phyloP scores from a whole-genome alignment of 2,329 filamentous ascomycete species.

The Botryotinia calthae region DNA sequence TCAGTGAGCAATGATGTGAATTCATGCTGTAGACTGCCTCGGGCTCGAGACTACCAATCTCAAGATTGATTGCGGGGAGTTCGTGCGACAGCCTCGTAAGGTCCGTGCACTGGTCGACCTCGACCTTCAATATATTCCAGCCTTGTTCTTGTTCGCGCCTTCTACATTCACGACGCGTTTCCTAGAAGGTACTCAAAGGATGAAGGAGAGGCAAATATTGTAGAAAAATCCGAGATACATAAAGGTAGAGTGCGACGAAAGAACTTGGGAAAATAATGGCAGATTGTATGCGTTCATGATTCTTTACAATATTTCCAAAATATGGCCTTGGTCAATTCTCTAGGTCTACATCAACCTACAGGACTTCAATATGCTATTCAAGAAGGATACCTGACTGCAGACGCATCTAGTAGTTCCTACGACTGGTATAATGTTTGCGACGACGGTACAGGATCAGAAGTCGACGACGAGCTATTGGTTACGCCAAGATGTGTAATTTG shows the following conservation, averaged over 20 bases:
- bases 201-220: not conserved
- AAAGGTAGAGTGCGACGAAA: not conserved
- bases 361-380: constrained; percentile 79
- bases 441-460: constrained; percentile 39
- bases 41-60: not conserved
- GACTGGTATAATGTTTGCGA: constrained; percentile 67
- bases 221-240: not conserved
- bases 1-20: not conserved
- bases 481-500: constrained; percentile 54
- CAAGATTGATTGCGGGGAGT: not conserved
- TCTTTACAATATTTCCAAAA: constrained; percentile 22
- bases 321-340: constrained; percentile 89
- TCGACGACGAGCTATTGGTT: constrained; percentile 39
- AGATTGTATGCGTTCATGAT: constrained; percentile 25
- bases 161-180: not conserved
- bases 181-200: not conserved
- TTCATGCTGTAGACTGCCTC: not conserved
- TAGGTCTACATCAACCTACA: constrained; percentile 86
- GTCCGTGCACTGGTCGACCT: no score
- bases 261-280: constrained; percentile 8
- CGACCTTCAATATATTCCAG: not conserved
- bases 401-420: constrained; percentile 66
- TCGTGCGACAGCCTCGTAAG: not conserved
- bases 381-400: constrained; percentile 70
- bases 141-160: not conserved